These are phyloP conservation scores for Pugionium cornutum DNA, from an alignment of 345 rosid species.

Conservation along the genomic window DNA sequence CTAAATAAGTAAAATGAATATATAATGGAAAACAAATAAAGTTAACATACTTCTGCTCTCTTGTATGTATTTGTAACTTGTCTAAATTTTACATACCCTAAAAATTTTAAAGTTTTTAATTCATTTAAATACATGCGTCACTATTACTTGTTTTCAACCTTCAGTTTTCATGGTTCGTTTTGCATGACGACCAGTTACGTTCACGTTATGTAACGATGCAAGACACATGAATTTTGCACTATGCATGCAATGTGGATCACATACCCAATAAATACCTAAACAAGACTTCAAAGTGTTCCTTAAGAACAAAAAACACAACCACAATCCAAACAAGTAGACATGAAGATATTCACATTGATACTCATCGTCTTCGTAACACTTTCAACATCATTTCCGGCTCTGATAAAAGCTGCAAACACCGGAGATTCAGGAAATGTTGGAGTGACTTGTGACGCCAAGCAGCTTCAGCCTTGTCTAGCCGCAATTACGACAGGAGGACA, in stretches of 20 bases:
- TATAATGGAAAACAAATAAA: too few relatives aligned
- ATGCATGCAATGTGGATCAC: background rate
- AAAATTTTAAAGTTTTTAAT: too few relatives aligned
- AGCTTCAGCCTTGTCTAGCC: slow-evolving; percentile 56
- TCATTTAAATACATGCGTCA: too few relatives aligned
- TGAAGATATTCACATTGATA: slow-evolving; percentile 27
- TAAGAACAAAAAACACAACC: slow-evolving; percentile 1
- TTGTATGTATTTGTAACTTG: too few relatives aligned
- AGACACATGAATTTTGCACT: slow-evolving; percentile 26
- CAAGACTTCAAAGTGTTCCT: slow-evolving; percentile 8
- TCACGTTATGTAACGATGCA: slow-evolving; percentile 30
- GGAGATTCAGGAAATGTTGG: slow-evolving; percentile 26
- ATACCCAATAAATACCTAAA: slow-evolving; percentile 28
- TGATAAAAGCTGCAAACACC: slow-evolving; percentile 14
- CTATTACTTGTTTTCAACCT: background rate
- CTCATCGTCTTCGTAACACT: slow-evolving; percentile 14
- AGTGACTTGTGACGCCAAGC: slow-evolving; percentile 50
- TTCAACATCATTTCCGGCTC: slow-evolving; percentile 27
- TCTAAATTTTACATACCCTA: too few relatives aligned
- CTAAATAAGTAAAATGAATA: too few relatives aligned
- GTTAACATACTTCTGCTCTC: too few relatives aligned
- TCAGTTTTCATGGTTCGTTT: slow-evolving; percentile 17
- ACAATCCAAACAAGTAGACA: slow-evolving; percentile 6
- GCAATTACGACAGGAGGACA: slow-evolving; percentile 42
- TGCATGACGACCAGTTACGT: slow-evolving; percentile 37